These are phyloP conservation scores for Hortiboletus campestris DNA, from an alignment of 768 basidiomycete species.

Conservation along the genomic window DNA sequence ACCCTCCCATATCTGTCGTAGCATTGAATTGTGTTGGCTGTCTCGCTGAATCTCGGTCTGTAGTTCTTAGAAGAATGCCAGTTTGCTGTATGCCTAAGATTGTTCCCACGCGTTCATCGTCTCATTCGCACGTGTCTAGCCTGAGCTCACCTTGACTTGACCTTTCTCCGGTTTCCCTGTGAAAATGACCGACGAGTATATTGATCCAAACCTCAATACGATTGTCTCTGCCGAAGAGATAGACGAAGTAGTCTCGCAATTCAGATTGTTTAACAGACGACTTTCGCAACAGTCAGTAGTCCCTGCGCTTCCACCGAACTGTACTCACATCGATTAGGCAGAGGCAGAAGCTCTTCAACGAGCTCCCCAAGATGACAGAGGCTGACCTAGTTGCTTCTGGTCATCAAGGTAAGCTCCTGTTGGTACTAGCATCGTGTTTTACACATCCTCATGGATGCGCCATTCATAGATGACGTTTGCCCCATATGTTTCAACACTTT, in stretches of 20 bases:
- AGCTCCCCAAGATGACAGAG: constrained; percentile 52
- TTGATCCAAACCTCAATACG: constrained; percentile 5
- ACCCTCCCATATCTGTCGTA: constrained; percentile 24
- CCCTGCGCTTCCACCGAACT: neutral
- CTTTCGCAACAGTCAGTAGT: constrained; percentile 28
- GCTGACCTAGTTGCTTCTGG: constrained; percentile 46
- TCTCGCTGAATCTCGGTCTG: constrained; percentile 32
- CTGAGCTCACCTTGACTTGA: neutral
- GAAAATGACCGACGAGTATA: constrained; percentile 24
- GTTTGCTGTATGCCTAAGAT: constrained; percentile 20
- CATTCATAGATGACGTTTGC: constrained; percentile 58
- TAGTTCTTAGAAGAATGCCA: constrained; percentile 24
- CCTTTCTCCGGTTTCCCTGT: neutral
- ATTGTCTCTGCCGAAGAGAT: constrained; percentile 28
- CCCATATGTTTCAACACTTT: constrained; percentile 75
- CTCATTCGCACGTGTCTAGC: constrained; percentile 1
- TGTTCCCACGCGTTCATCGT: constrained; percentile 28
- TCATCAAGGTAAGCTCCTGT: constrained; percentile 40
- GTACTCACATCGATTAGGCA: constrained; percentile 27
- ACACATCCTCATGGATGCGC: neutral
- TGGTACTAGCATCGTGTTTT: neutral
- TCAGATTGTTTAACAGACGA: constrained; percentile 25
- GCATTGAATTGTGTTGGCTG: constrained; percentile 21
- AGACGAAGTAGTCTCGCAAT: constrained; percentile 31
- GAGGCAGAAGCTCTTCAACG: constrained; percentile 39